Conservation (phyloP, 257 asterid genomes). For the Vinca minor region DNA sequence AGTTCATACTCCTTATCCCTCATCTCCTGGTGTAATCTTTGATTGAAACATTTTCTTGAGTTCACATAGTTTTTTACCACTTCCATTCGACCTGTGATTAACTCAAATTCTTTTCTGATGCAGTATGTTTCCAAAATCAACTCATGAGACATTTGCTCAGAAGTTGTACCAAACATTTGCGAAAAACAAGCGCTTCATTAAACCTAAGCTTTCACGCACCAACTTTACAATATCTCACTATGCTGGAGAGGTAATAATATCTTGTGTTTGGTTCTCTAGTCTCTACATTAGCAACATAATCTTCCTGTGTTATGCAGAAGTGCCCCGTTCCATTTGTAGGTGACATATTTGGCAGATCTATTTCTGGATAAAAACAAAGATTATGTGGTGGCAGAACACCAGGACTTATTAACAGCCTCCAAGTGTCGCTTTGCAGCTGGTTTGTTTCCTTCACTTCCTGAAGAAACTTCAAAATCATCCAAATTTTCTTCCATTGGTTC, state of each 20-base stretch:
- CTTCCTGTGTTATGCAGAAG: conserved; percentile 4
- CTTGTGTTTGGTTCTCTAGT: conserved; percentile 7
- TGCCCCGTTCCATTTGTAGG: conserved; percentile 42
- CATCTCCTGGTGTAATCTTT: background rate
- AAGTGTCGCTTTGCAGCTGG: conserved; percentile 78
- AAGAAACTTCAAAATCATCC: conserved; percentile 90
- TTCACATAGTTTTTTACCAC: background rate
- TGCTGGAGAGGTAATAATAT: conserved; percentile 88
- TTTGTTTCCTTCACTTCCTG: conserved; percentile 88
- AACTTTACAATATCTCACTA: conserved; percentile 91
- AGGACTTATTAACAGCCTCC: conserved; percentile 85
- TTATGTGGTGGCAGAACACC: conserved; percentile 98
- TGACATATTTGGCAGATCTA: conserved; percentile 78
- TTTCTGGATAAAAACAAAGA: conserved; percentile 98
- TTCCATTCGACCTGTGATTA: conserved; percentile 8
- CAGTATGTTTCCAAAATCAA: conserved; percentile 99
- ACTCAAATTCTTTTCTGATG: conserved; percentile 25
- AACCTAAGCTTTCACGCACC: conserved; percentile 98
- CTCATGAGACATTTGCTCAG: conserved; percentile 99
- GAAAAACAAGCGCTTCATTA: conserved; percentile 90
- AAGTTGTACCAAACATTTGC: conserved; percentile 89
- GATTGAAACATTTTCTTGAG: background rate
- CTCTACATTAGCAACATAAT: background rate
- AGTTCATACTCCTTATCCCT: conserved; percentile 7
- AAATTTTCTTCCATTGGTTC: conserved; percentile 98